Conservation (phyloP, 805 yeast genomes). For the Cephaloascus fragrans region DNA sequence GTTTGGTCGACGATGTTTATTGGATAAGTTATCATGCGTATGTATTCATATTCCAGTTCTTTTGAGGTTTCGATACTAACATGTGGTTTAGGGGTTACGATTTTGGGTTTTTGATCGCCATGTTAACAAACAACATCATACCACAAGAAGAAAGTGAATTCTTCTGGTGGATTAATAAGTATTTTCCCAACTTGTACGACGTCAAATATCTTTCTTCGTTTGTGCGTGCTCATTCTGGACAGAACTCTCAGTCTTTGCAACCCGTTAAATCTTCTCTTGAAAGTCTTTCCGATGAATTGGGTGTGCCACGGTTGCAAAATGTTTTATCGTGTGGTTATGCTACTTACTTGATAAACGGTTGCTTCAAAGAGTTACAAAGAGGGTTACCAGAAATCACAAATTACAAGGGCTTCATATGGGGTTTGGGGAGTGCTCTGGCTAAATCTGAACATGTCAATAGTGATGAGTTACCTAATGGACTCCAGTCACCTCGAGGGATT, state of each 20-base stretch:
- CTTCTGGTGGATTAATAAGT: conserved; percentile 55
- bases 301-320: conserved; percentile 49
- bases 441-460: neutral
- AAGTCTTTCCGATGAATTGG: conserved; percentile 59
- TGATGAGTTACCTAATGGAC: neutral
- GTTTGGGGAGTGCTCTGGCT: conserved; percentile 19
- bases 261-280: conserved; percentile 42
- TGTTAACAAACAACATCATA: conserved; percentile 64
- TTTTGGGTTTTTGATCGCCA: conserved; percentile 76
- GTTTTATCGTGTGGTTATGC: conserved; percentile 46
- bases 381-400: conserved; percentile 22
- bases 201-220: conserved; percentile 43
- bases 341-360: conserved; percentile 54
- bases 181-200: conserved; percentile 79
- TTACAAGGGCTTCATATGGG: conserved; percentile 44
- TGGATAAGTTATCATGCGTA: conserved; percentile 85
- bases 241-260: conserved; percentile 1
- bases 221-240: neutral
- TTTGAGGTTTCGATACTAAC: neutral
- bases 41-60: neutral
- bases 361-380: conserved; percentile 47
- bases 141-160: conserved; percentile 79
- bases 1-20: conserved; percentile 57
- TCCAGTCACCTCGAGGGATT: neutral
- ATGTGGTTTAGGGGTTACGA: conserved; percentile 63